phyloP scores from a whole-genome alignment of 2,329 filamentous ascomycete genomes.

The Phaeosphaeriaceae sp. region DNA sequence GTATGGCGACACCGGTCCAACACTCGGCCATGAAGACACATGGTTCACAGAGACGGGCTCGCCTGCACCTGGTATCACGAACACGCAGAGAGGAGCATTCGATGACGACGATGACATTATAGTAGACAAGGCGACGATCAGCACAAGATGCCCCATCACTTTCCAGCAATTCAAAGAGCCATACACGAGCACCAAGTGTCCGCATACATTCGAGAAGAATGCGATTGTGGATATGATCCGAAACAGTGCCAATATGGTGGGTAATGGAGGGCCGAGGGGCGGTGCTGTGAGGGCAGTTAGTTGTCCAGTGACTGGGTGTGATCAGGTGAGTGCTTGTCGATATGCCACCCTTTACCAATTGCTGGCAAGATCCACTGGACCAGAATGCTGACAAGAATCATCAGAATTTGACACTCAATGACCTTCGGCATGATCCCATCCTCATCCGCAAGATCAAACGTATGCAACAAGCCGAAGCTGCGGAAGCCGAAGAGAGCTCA shows the following conservation, averaged over 20 bases:
- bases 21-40: slow-evolving; percentile 62
- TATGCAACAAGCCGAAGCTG: slow-evolving; percentile 38
- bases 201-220: slow-evolving; percentile 73
- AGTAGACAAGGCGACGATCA: slow-evolving; percentile 68
- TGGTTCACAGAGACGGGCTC: slow-evolving; percentile 67
- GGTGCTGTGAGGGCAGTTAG: slow-evolving; percentile 49
- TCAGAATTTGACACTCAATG: slow-evolving; percentile 39
- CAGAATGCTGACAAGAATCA: not conserved
- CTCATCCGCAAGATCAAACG: slow-evolving; percentile 48
- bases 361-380: too few species aligned
- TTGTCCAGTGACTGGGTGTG: slow-evolving; percentile 73
- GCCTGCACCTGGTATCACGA: slow-evolving; percentile 51
- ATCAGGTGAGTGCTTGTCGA: slow-evolving; percentile 46
- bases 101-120: slow-evolving; percentile 71
- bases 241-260: slow-evolving; percentile 20
- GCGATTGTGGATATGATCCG: slow-evolving; percentile 65
- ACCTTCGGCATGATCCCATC: slow-evolving; percentile 40
- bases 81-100: slow-evolving; percentile 38
- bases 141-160: slow-evolving; percentile 74
- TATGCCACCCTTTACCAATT: not conserved
- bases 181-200: slow-evolving; percentile 70
- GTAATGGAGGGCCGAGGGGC: slow-evolving; percentile 16
- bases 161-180: slow-evolving; percentile 70
- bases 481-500: slow-evolving; percentile 33
- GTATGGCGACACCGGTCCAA: slow-evolving; percentile 60